A percentile compares a stretch with the other conserved stretches of the same genome.
These are phyloP conservation scores for Mortierella sp. DNA, from an alignment of 371 early-diverging fungal genomes.

Conservation along the genomic window DNA sequence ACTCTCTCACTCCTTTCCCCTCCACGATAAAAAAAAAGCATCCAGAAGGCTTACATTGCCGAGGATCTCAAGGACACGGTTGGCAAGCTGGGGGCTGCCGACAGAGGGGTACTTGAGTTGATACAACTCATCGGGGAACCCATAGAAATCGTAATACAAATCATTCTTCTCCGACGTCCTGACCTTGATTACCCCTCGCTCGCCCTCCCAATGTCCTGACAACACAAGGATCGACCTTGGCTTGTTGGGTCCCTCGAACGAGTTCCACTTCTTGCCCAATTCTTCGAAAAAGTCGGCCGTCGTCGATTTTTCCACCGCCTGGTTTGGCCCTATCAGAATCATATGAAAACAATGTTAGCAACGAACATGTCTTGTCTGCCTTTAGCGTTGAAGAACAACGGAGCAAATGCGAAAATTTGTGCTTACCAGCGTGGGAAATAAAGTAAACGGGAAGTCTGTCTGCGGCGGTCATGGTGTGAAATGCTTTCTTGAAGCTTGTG, in stretches of 20 bases:
- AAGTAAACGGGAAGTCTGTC: slow-evolving; percentile 45
- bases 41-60: slow-evolving; percentile 51
- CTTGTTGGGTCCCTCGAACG: slow-evolving; percentile 22
- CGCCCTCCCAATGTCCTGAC: slow-evolving; percentile 58
- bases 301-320: slow-evolving; percentile 43
- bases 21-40: background rate
- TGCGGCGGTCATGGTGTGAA: slow-evolving; percentile 36
- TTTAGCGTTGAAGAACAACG: background rate
- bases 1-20: background rate
- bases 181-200: slow-evolving; percentile 36
- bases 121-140: slow-evolving; percentile 70
- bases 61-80: slow-evolving; percentile 65
- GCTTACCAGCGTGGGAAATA: slow-evolving; percentile 53
- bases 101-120: slow-evolving; percentile 68
- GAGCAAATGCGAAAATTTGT: background rate
- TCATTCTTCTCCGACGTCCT: slow-evolving; percentile 43
- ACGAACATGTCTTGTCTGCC: too few relatives aligned
- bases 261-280: slow-evolving; percentile 49
- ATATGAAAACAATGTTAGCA: too few relatives aligned
- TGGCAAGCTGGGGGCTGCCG: slow-evolving; percentile 66
- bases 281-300: slow-evolving; percentile 42
- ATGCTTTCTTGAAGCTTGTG: too few relatives aligned
- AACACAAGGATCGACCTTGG: slow-evolving; percentile 48
- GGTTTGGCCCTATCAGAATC: slow-evolving; percentile 37
- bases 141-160: slow-evolving; percentile 72